These are phyloP conservation scores for Ceratobasidium papillatum DNA, from an alignment of 1,284 basidiomycete species.

Conservation along the genomic window DNA sequence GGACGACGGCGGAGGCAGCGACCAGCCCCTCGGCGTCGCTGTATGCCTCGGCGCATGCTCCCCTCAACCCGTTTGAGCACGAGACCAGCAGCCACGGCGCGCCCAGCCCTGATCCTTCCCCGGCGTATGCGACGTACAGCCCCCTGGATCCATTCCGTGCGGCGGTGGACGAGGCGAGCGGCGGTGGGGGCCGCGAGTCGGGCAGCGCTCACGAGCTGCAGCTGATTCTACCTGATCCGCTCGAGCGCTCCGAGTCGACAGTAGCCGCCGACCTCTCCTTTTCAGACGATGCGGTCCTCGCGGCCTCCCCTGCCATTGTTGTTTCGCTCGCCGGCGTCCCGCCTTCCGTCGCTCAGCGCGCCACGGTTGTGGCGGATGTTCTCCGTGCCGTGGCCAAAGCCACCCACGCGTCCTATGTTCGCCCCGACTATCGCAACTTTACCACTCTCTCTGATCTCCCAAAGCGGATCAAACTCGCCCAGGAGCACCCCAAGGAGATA, in stretches of 20 bases:
- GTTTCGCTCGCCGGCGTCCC: slow-evolving; percentile 27
- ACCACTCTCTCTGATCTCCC: slow-evolving; percentile 18
- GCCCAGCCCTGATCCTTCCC: background rate
- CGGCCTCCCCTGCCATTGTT: slow-evolving; percentile 5
- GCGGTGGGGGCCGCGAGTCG: background rate
- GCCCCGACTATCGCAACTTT: slow-evolving; percentile 30
- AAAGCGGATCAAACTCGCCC: background rate
- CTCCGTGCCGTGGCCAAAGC: slow-evolving; percentile 21
- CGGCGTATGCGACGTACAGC: background rate
- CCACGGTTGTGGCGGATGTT: slow-evolving; percentile 14
- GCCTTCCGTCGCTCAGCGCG: slow-evolving; percentile 25
- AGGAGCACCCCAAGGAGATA: slow-evolving; percentile 6
- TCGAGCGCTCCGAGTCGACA: slow-evolving; percentile 33
- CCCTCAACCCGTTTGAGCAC: slow-evolving; percentile 37
- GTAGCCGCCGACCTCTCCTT: slow-evolving; percentile 9
- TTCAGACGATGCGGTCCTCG: slow-evolving; percentile 27
- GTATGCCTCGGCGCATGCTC: slow-evolving; percentile 24
- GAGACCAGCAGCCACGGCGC: background rate
- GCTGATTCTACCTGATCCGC: slow-evolving; percentile 27
- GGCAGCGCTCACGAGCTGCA: background rate
- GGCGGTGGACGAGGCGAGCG: background rate
- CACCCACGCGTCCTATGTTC: slow-evolving; percentile 8
- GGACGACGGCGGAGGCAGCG: slow-evolving; percentile 15
- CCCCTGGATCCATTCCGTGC: background rate
- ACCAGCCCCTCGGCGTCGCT: background rate